Conservation (phyloP, 1,284 basidiomycete species). For the Fomitopsis palustris region DNA sequence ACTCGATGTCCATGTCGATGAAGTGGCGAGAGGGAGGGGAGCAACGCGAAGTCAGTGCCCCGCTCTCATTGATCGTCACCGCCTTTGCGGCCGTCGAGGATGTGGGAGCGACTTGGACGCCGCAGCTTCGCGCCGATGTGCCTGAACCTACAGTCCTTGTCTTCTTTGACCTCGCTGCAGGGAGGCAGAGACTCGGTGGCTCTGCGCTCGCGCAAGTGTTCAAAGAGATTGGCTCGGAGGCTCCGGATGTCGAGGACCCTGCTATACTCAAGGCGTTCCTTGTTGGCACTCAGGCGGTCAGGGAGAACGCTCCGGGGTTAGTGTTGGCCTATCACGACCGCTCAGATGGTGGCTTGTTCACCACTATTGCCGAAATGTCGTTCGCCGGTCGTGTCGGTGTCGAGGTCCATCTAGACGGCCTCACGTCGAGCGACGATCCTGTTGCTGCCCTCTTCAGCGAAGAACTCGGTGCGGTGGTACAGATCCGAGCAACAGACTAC, state of each 20-base stretch:
- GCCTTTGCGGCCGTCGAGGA: conserved; percentile 90
- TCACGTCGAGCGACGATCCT: conserved; percentile 49
- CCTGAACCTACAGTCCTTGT: conserved; percentile 73
- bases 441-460: conserved; percentile 89
- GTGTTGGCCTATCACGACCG: conserved; percentile 97
- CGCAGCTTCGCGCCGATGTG: conserved; percentile 71
- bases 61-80: conserved; percentile 90
- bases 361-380: conserved; percentile 92
- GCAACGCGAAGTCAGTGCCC: conserved; percentile 83
- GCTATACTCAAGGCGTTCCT: conserved; percentile 80
- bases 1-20: conserved; percentile 99
- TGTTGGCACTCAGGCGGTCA: conserved; percentile 69
- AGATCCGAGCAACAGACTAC: conserved; percentile 70
- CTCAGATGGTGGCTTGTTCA: conserved; percentile 94
- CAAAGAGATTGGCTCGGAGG: conserved; percentile 85
- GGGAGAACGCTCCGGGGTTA: conserved; percentile 54
- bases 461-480: conserved; percentile 92
- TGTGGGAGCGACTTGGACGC: conserved; percentile 88
- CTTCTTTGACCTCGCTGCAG: conserved; percentile 87
- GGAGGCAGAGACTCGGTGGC: conserved; percentile 88
- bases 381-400: conserved; percentile 89
- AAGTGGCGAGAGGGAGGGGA: conserved; percentile 73
- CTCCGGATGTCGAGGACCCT: conserved; percentile 88
- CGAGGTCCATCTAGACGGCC: conserved; percentile 61
- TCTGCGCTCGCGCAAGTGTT: conserved; percentile 95